Base-by-base conservation (phyloP, 257 asterid species). In the Perilla frutescens region DNA sequence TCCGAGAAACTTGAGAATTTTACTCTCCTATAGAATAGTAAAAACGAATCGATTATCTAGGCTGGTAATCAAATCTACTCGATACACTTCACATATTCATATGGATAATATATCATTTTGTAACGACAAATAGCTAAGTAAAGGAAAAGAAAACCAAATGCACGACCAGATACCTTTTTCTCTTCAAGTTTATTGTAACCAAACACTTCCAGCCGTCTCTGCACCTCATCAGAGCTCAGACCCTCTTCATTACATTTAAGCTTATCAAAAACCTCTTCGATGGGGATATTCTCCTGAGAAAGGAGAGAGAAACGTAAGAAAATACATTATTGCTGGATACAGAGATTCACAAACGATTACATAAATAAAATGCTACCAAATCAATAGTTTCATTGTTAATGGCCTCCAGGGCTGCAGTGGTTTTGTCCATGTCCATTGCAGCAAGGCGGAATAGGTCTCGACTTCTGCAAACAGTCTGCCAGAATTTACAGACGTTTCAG, bases 181-280 rank as follows among this genome's bases (percentile, higher is more conserved):
- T 90, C 96, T 71, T 88, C 94, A 4, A 90, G 89, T 77, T 90
- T 90, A 77, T 90, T 90, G 26, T 75, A 81, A 4, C 96, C 92
- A 55, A 90, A 90, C 43, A 84, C 68, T 40, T 70, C 66, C 15
- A 86, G 71, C 80, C 94, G 75, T 9, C 31, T 58, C 8, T 47
- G 34, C 1, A 85, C 96, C 36, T 88, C 93, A 34, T 74, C 80
- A 5, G 73, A 55, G 7, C 77, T 73, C 71, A 90, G 77, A 56
- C 96, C 96, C 71, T 82, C 86, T 79, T 70, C 64, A 0, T 90
- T 62, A 78, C 89, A 83, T 51, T 78, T 77, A 62, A 90, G 73
- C 68, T 72, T 82, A 8, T 80, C 85, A 58, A 88, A 90, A 31
- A 90, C 96, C 65, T 90, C 94, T 56, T 77, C 83, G 20, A 90